Percentiles rank a stretch among this genome's conserved stretches.
phyloP scores from a whole-genome alignment of 352 stramenopile species.

The Pythium dissimile region DNA sequence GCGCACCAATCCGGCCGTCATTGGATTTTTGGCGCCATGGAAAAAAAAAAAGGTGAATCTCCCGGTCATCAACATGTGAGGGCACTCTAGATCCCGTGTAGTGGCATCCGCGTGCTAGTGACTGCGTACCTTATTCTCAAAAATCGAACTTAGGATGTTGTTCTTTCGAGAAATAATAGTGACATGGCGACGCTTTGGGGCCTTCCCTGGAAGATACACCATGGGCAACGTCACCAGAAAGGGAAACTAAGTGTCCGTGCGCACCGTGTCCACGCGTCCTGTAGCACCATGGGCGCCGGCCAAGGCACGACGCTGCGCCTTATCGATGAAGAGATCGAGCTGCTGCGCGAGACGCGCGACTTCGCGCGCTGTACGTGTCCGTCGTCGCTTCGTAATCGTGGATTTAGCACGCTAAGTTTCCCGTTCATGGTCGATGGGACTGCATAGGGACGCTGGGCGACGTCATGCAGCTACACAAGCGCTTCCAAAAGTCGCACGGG shows the following conservation, averaged over 20 bases:
- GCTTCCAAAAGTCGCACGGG: conserved; percentile 73
- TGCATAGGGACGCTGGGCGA: conserved; percentile 77
- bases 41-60: too few species aligned
- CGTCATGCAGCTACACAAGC: conserved; percentile 50
- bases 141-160: conserved; percentile 4
- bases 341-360: conserved; percentile 70
- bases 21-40: too few species aligned
- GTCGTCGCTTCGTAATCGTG: not conserved
- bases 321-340: conserved; percentile 57
- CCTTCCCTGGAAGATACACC: not conserved
- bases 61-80: too few species aligned
- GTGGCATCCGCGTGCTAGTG: too few species aligned
- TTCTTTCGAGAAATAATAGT: not conserved
- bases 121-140: not conserved
- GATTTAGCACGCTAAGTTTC: not conserved
- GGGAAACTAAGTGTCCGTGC: not conserved
- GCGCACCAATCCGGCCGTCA: too few species aligned
- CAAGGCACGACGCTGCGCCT: conserved; percentile 47
- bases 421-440: not conserved
- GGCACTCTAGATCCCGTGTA: too few species aligned
- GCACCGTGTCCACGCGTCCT: not conserved
- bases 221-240: not conserved
- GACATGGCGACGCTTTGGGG: not conserved
- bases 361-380: conserved; percentile 61
- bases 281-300: conserved; percentile 41